These are phyloP conservation scores for Cicer yamashitae DNA, from an alignment of 306 rosid genomes.

Conservation along the genomic window DNA sequence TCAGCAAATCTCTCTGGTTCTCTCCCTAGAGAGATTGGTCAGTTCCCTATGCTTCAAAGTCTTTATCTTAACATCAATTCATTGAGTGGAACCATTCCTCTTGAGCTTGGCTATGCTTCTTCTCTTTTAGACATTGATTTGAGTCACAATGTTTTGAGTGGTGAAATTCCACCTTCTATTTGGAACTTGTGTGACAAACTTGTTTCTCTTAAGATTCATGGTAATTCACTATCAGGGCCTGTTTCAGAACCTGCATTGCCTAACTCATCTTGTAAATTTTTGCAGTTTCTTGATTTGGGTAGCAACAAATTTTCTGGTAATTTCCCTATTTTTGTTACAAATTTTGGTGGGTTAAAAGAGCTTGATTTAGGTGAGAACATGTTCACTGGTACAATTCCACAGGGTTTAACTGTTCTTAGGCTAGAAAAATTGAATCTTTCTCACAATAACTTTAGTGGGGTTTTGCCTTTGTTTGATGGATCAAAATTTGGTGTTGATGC, in stretches of 20 bases:
- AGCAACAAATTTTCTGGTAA: conserved; percentile 70
- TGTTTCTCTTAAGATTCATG: conserved; percentile 68
- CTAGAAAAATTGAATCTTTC: conserved; percentile 88
- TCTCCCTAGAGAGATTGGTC: conserved; percentile 82
- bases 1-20: conserved; percentile 96
- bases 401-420: conserved; percentile 53
- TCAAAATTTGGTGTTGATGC: conserved; percentile 72
- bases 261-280: conserved; percentile 65
- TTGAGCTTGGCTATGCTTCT: conserved; percentile 84
- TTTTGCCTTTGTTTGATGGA: conserved; percentile 68
- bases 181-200: conserved; percentile 88
- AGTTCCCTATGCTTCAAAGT: conserved; percentile 80
- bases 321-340: conserved; percentile 79
- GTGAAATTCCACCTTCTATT: conserved; percentile 74
- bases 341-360: conserved; percentile 66
- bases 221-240: conserved; percentile 67
- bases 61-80: conserved; percentile 81
- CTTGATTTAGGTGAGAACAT: conserved; percentile 77
- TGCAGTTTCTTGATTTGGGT: conserved; percentile 79
- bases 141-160: conserved; percentile 63
- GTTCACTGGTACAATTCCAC: conserved; percentile 71
- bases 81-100: conserved; percentile 71
- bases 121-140: conserved; percentile 84
- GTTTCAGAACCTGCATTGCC: conserved; percentile 89
- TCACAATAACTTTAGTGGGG: conserved; percentile 88